Base-by-base conservation (phyloP, 1,139 yeast genomes). In the Candida pseudoviswanathii region DNA sequence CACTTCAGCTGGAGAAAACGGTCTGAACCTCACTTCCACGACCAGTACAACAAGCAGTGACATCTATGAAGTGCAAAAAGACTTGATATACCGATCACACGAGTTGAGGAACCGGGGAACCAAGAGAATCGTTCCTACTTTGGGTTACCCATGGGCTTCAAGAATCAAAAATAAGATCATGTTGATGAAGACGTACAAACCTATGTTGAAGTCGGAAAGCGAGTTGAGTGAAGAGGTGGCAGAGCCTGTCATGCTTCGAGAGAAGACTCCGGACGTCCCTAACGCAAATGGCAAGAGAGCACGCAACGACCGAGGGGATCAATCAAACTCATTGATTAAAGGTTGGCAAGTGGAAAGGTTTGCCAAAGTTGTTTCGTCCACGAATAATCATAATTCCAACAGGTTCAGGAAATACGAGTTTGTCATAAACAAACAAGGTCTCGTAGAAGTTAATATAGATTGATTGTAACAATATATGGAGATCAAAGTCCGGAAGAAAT, bases 111-210 rank as follows among this genome's bases (percentile, higher is more conserved):
- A 55, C 45, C 44, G 50, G 26, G 44, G 49, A 24, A 63, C 70
- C 7, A 67, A 62, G 37, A 61, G 54, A 41, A 63, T 62, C 16
- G 66, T 75, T 1, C 78, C 80, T 0, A 67, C 78, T 5, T 58
- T 75, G 43, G 80, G 80, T 0, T 70, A 72, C 51, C 66, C 68
- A 5, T 75, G 80, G 80, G 57, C 70, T 16, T 68, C 67, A 46
- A 61, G 71, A 22, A 60, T 73, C 7, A 53, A 60, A 9, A 65
- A 64, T 27, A 59, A 75, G 46, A 62, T 75, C 3, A 55, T 73
- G 50, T 53, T 75, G 11, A 61, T 63, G 65, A 75, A 75, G 49
- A 51, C 61, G 2, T 75, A 75, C 51, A 59, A 58, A 40, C 77
- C 77, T 2, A 27, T 37, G 7, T 44, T 56, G 36, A 48, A 47